A percentile compares a stretch with the other conserved stretches of the same genome.
These are phyloP conservation scores for Cladobotryum protrusum DNA, from an alignment of 2,329 filamentous ascomycete species.

Conservation along the genomic window DNA sequence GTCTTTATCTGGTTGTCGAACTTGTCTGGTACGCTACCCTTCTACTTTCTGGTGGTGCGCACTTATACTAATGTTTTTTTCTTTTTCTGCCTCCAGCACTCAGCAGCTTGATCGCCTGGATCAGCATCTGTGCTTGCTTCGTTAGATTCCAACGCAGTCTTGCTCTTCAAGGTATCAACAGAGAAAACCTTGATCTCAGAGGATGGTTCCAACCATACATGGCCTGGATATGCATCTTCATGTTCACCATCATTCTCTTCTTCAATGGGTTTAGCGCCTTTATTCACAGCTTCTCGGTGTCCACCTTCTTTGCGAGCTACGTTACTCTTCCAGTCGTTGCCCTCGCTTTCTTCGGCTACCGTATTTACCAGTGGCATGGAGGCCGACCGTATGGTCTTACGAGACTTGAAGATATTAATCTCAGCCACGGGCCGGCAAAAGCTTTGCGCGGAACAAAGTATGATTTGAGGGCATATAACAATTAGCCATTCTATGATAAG, in stretches of 20 bases:
- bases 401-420: conserved; percentile 5
- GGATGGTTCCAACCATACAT: conserved; percentile 30
- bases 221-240: conserved; percentile 37
- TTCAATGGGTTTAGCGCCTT: conserved; percentile 40
- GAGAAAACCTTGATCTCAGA: conserved; percentile 23
- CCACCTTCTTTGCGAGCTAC: conserved; percentile 36
- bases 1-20: conserved; percentile 53
- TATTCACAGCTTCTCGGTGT: conserved; percentile 32
- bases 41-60: no score
- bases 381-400: conserved; percentile 6
- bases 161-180: conserved; percentile 32
- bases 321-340: conserved; percentile 23
- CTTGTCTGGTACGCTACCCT: conserved; percentile 37
- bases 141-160: conserved; percentile 31
- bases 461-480: conserved; percentile 4
- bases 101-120: conserved; percentile 27
- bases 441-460: conserved; percentile 7
- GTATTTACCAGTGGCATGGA: conserved; percentile 13
- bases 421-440: conserved; percentile 8
- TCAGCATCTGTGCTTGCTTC: conserved; percentile 24
- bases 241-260: conserved; percentile 36
- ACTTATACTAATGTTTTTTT: not conserved
- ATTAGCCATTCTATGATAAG: no score
- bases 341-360: conserved; percentile 33
- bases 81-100: conserved; percentile 7